A percentile compares a stretch with the other conserved stretches of the same genome.
These are phyloP conservation scores for Monoraphidium neglectum DNA, from an alignment of 139 green algal genomes.

Conservation along the genomic window DNA sequence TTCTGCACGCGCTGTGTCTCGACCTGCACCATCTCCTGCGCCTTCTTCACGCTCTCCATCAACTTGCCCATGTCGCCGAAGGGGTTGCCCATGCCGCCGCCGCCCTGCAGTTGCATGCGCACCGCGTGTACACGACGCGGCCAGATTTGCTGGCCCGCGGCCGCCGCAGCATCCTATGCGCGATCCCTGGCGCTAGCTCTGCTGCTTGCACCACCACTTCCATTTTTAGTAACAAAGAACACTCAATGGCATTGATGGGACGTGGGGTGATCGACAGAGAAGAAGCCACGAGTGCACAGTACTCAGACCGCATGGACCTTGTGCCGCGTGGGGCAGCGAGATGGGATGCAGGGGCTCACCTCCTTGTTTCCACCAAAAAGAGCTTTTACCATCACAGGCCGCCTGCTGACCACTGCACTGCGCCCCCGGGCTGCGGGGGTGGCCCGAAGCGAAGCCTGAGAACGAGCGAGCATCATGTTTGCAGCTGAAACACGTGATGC, in stretches of 20 bases:
- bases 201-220: too few species aligned
- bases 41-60: constrained; percentile 94
- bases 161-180: not conserved
- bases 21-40: constrained; percentile 90
- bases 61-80: constrained; percentile 83
- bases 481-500: too few species aligned
- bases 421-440: too few species aligned
- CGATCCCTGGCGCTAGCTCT: too few species aligned
- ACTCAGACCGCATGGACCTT: not conserved
- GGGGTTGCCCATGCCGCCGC: constrained; percentile 60
- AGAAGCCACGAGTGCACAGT: too few species aligned
- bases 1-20: constrained; percentile 89
- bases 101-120: constrained; percentile 8
- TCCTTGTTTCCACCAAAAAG: constrained; percentile 20
- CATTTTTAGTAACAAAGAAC: too few species aligned
- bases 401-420: too few species aligned
- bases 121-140: not conserved
- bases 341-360: not conserved
- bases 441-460: too few species aligned
- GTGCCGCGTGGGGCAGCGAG: not conserved
- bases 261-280: too few species aligned
- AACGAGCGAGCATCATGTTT: too few species aligned
- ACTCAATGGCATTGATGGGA: too few species aligned
- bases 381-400: too few species aligned
- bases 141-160: not conserved